Percentiles rank a stretch among this genome's conserved stretches.
phyloP scores from a whole-genome alignment of 2,329 filamentous ascomycete genomes.

The Fusarium sp. region DNA sequence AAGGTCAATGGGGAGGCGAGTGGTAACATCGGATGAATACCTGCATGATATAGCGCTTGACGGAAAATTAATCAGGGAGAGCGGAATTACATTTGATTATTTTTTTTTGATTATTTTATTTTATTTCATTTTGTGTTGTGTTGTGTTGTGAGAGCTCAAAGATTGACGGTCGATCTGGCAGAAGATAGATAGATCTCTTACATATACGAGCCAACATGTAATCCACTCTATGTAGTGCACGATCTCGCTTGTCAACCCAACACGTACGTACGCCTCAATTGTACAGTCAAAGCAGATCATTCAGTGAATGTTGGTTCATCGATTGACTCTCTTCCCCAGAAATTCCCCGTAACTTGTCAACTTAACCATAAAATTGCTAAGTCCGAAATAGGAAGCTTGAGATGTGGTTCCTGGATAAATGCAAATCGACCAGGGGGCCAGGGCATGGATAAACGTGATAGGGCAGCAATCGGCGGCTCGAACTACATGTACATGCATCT shows the following conservation, averaged over 20 bases:
- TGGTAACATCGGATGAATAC: constrained; percentile 35
- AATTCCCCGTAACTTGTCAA: constrained; percentile 8
- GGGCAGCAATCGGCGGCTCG: constrained; percentile 18
- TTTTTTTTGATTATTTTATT: background rate
- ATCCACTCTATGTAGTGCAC: background rate
- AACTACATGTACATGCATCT: background rate
- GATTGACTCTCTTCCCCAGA: background rate
- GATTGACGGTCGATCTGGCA: background rate
- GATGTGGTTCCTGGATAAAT: constrained; percentile 38
- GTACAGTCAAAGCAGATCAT: constrained; percentile 22
- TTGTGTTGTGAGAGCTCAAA: background rate
- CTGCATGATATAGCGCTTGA: constrained; percentile 20
- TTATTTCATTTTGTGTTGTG: background rate
- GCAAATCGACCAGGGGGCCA: constrained; percentile 20
- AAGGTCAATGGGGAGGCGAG: constrained; percentile 21
- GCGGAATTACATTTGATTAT: background rate
- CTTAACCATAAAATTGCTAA: constrained; percentile 28
- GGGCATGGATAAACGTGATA: constrained; percentile 11
- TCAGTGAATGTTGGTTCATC: constrained; percentile 17
- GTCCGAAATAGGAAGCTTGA: constrained; percentile 30
- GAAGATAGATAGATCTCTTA: constrained; percentile 5
- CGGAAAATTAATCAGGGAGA: constrained; percentile 9
- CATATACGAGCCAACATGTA: constrained; percentile 12
- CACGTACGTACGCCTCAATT: constrained; percentile 18
- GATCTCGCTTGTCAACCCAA: constrained; percentile 27